Evolutionary conservation across 2,329 filamentous ascomycete genomes (phyloP), one percentile per base, ranked within the genome.

Genomic region (Coniochaeta sp.): DNA sequence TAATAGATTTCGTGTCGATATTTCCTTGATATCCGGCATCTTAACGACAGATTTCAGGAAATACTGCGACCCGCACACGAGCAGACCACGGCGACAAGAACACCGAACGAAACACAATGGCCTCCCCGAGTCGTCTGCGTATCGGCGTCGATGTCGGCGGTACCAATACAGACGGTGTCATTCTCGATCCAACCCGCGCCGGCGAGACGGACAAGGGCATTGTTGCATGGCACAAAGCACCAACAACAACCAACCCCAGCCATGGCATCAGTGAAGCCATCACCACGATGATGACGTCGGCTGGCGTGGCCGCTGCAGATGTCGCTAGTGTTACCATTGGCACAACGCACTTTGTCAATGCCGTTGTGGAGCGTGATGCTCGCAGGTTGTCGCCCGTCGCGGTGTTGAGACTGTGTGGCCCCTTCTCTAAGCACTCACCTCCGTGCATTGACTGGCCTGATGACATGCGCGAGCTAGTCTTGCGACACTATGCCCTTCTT

Each of bases 281-380:
- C 59, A 71, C 68, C 6, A 68, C 70, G 26, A 78, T 82, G 72
- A 74, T 82, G 61, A 57, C 69, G 16, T 65, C 69, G 1, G 67
- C 72, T 16, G 58, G 62, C 6, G 68, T 77, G 36, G 61, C 72
- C 75, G 0, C 65, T 68, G 0, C 67, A 75, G 6, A 72, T 83
- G 19, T 40, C 38, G 75, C 77, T 16, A 78, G 77, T 61, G 75
- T 83, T 16, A 80, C 79, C 2, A 81, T 83, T 62, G 81, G 81
- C 58, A 82, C 79, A 1, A 85, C 82, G 0, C 81, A 85, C 61
- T 85, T 85, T 64, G 75, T 85, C 65, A 86, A 85, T 62, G 82
- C 82, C 9, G 79, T 85, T 2, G 73, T 85, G 1, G 81, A 85
- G 67, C 73, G 78, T 50, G 81, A 85, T 62, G 72, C 72, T 8